These are phyloP conservation scores for Corinectria fuckeliana DNA, from an alignment of 2,329 filamentous ascomycete genomes.

Conservation along the genomic window DNA sequence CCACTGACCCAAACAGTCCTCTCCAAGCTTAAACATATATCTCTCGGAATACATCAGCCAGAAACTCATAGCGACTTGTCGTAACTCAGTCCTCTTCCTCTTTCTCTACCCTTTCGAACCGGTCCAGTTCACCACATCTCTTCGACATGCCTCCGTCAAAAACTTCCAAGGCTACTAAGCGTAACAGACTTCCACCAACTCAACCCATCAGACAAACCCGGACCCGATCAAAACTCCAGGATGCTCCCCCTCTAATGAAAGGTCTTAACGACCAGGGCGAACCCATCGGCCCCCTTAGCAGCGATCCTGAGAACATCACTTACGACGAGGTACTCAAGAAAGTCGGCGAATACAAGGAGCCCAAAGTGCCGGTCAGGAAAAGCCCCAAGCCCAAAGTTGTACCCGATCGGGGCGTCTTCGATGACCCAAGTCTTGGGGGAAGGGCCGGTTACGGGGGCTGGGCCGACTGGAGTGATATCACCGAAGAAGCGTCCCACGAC, in stretches of 20 bases:
- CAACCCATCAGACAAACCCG: slow-evolving; percentile 30
- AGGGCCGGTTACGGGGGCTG: not conserved
- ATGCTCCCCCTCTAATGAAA: slow-evolving; percentile 33
- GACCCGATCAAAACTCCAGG: slow-evolving; percentile 27
- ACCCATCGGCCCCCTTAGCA: slow-evolving; percentile 11
- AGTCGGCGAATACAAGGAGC: not conserved
- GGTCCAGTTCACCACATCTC: not conserved
- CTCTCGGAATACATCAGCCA: too few relatives aligned
- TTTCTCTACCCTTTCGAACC: not conserved
- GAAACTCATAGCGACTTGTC: not conserved
- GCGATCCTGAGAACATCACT: slow-evolving; percentile 24
- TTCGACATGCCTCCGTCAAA: not conserved
- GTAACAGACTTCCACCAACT: not conserved
- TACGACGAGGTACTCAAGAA: slow-evolving; percentile 17
- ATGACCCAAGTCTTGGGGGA: not conserved
- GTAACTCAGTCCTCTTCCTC: not conserved
- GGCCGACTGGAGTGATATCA: not conserved
- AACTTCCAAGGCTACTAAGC: not conserved
- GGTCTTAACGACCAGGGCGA: slow-evolving; percentile 26
- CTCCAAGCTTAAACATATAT: too few relatives aligned
- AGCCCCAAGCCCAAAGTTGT: not conserved
- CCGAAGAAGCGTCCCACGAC: not conserved
- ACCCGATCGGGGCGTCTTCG: not conserved
- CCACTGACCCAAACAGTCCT: not conserved
- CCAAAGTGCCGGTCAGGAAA: not conserved